Base-by-base conservation (phyloP, 2,329 filamentous ascomycete genomes). In the Chlorencoelia australis region DNA sequence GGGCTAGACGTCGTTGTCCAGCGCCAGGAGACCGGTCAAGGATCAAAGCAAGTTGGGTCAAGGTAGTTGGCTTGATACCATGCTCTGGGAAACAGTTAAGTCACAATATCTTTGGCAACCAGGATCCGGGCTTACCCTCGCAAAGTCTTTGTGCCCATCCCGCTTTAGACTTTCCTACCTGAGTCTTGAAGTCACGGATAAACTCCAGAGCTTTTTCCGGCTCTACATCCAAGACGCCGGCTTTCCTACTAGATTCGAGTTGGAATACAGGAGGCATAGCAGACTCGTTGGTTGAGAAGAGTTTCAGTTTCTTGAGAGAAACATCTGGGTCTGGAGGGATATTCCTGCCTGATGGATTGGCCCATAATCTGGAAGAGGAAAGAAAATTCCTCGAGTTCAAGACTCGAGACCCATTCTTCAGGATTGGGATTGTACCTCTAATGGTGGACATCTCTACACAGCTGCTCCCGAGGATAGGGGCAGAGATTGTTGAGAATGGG, bases 171-270 rank as follows among this genome's bases (percentile, higher is more conserved):
- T 17, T 33, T 20, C 20, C 17, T 11, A 24, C 11, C 11, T 21
- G 14, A 27, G 5, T 36, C 26, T 16, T 37, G 33, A 28, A 50
- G 51, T 29, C 32, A 24, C 41, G 41, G 4, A 57, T 37, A 24
- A 56, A 47, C n/a, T 48, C 42, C 13, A 51, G 20, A 5, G 45
- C 49, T 26, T 39, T 34, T 10, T 46, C 39, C 2, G 51, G 44
- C 7, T 48, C 39, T 9, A 56, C 31, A 7, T 35, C 30, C 15
- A 57, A 35, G 21, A 34, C 45, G 14, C 52, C 52, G 4, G 46
- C 44, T 28, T 49, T 50, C 17, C 37, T 39, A 5, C 48, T 50
- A 1, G 43, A 35, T n/a, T 42, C 24, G 8, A 56, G 41, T 3
- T 53, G 34, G 7, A 35, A 27, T 7, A 39, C 22, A 26, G 53